Percentiles rank a stretch among this genome's conserved stretches.
Conservation (phyloP, 768 basidiomycete species). For the Mycena rebaudengoi region DNA sequence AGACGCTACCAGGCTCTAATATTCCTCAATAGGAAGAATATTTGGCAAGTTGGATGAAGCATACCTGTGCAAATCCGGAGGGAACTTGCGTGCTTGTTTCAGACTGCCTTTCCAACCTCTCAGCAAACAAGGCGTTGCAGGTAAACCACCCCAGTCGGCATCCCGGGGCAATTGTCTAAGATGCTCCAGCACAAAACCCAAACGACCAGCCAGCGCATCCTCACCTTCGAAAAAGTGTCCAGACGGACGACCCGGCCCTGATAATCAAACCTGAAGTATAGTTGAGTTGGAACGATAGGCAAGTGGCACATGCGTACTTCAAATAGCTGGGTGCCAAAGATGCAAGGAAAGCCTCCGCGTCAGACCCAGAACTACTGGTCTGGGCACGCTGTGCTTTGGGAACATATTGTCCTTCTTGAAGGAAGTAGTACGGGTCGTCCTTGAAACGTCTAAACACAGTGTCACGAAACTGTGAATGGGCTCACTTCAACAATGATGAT, state of each 20-base stretch:
- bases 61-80: slow-evolving; percentile 74
- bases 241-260: slow-evolving; percentile 87
- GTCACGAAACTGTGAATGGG: too few relatives aligned
- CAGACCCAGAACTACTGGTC: slow-evolving; percentile 33
- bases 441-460: too few relatives aligned
- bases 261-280: slow-evolving; percentile 62
- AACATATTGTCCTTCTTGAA: slow-evolving; percentile 67
- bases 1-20: slow-evolving; percentile 62
- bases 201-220: background rate
- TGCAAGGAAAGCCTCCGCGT: slow-evolving; percentile 51
- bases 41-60: background rate
- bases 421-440: slow-evolving; percentile 85
- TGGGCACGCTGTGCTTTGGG: slow-evolving; percentile 48
- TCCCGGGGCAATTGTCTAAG: slow-evolving; percentile 76
- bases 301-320: slow-evolving; percentile 46
- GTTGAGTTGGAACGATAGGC: background rate
- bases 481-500: too few relatives aligned
- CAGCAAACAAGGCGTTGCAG: slow-evolving; percentile 77
- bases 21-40: background rate
- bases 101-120: slow-evolving; percentile 72
- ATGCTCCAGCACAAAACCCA: slow-evolving; percentile 37
- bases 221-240: slow-evolving; percentile 81
- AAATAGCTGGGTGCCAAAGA: slow-evolving; percentile 70
- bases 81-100: slow-evolving; percentile 78
- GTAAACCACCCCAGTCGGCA: slow-evolving; percentile 84